Percentiles rank a stretch among this genome's conserved stretches.
phyloP scores from a whole-genome alignment of 1,139 yeast genomes.

The Debaryomyces nepalensis region DNA sequence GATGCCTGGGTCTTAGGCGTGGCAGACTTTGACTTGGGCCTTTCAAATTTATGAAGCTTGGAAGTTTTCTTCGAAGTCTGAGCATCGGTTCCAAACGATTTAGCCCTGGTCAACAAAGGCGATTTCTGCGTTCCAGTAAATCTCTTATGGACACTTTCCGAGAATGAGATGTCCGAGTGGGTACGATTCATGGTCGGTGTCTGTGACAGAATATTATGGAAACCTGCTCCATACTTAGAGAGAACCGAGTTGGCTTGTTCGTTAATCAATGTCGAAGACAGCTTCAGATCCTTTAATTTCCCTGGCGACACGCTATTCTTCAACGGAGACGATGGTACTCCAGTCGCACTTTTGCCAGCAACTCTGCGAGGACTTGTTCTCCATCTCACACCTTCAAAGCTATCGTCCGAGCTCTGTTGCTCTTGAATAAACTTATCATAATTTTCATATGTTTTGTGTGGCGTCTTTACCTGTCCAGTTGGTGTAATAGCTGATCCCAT shows the following conservation, averaged over 20 bases:
- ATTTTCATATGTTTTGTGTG: constrained; percentile 2
- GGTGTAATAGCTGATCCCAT: background rate
- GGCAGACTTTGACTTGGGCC: constrained; percentile 5
- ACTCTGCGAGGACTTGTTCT: constrained; percentile 34
- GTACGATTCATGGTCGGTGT: constrained; percentile 32
- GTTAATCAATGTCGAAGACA: constrained; percentile 26
- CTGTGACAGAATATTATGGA: constrained; percentile 30
- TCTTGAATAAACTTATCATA: constrained; percentile 14
- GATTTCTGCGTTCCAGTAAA: constrained; percentile 16
- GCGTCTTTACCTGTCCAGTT: constrained; percentile 3
- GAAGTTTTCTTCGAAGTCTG: constrained; percentile 13
- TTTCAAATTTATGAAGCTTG: constrained; percentile 10
- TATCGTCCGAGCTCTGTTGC: constrained; percentile 49
- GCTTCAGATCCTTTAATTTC: constrained; percentile 10
- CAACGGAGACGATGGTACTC: constrained; percentile 43
- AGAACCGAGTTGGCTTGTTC: constrained; percentile 44
- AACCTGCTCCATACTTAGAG: constrained; percentile 43
- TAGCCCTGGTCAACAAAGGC: constrained; percentile 34
- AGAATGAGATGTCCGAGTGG: constrained; percentile 31
- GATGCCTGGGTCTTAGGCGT: constrained; percentile 13
- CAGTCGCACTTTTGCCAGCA: constrained; percentile 14
- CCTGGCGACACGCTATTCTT: constrained; percentile 22
- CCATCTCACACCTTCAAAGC: constrained; percentile 53
- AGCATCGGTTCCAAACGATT: constrained; percentile 32
- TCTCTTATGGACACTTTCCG: constrained; percentile 17